Percentiles rank a stretch among this genome's conserved stretches.
These are phyloP conservation scores for Backusella parvicylindrica DNA, from an alignment of 192 early-diverging fungal species.

Conservation along the genomic window DNA sequence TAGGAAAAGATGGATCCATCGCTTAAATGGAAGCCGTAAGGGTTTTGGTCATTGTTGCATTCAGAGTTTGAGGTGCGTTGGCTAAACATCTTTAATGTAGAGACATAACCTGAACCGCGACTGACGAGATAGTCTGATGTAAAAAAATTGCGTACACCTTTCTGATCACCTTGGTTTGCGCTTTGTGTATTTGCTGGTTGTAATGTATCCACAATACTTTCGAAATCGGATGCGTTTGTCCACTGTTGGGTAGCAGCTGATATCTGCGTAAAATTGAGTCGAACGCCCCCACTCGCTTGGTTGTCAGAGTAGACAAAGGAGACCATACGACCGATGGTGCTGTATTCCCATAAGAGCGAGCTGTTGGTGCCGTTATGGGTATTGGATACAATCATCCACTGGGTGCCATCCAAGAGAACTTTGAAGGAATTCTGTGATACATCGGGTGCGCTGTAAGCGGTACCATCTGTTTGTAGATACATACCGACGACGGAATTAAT, in stretches of 20 bases:
- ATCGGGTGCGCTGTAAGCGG: slow-evolving; percentile 1
- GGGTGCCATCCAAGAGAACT: slow-evolving; percentile 17
- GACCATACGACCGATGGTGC: slow-evolving; percentile 24
- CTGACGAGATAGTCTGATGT: slow-evolving; percentile 14
- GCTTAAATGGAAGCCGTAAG: slow-evolving; percentile 25
- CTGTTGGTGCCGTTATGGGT: not conserved
- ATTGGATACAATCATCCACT: slow-evolving; percentile 25
- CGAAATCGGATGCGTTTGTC: slow-evolving; percentile 4
- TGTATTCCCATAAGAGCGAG: slow-evolving; percentile 17
- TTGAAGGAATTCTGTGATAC: slow-evolving; percentile 6
- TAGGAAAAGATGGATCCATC: slow-evolving; percentile 27
- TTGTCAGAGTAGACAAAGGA: slow-evolving; percentile 1
- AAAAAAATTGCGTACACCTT: slow-evolving; percentile 1
- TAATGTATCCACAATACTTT: not conserved
- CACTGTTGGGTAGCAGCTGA: slow-evolving; percentile 10
- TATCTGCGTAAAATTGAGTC: slow-evolving; percentile 13
- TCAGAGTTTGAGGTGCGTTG: slow-evolving; percentile 21
- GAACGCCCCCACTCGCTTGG: slow-evolving; percentile 14
- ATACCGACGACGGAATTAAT: slow-evolving; percentile 12
- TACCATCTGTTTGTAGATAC: slow-evolving; percentile 6
- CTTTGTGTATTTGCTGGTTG: not conserved
- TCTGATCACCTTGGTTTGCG: not conserved
- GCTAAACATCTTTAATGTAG: slow-evolving; percentile 26
- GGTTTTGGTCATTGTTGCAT: slow-evolving; percentile 25
- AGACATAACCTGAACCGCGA: slow-evolving; percentile 5